Evolutionary conservation across 768 basidiomycete genomes (phyloP).

Genomic region (Coprinopsis cinerea): DNA sequence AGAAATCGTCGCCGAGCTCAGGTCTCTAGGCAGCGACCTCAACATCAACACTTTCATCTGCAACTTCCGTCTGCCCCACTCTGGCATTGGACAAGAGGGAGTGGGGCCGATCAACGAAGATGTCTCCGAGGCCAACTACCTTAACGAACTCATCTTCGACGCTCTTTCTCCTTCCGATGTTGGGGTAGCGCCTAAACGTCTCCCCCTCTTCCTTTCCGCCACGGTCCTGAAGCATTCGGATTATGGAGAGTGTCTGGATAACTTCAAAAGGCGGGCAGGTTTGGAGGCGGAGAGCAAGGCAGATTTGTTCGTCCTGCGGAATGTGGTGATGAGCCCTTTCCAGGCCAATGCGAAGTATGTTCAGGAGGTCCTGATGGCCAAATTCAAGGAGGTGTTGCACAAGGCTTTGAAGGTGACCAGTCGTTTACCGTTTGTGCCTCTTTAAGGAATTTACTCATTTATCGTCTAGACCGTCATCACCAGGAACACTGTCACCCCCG

Average conservation of each 20-base stretch:
- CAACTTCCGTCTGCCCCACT: conserved; percentile 30
- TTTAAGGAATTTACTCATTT: neutral
- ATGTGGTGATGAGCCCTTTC: conserved; percentile 39
- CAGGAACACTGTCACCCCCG: conserved; percentile 28
- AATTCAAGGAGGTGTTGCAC: conserved; percentile 27
- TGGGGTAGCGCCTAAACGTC: conserved; percentile 16
- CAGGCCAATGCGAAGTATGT: conserved; percentile 23
- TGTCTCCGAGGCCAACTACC: conserved; percentile 34
- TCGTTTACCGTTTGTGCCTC: neutral
- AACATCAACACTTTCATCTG: conserved; percentile 39
- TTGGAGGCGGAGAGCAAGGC: conserved; percentile 18
- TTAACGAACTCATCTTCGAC: conserved; percentile 34
- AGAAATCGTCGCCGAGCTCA: conserved; percentile 11
- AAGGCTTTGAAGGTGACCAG: conserved; percentile 28
- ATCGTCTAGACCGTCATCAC: conserved; percentile 16
- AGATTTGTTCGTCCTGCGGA: conserved; percentile 30
- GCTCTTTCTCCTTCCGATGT: conserved; percentile 28
- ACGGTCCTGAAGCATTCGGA: conserved; percentile 25
- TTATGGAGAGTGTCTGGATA: conserved; percentile 28
- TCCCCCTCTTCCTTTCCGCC: conserved; percentile 24
- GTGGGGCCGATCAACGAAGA: conserved; percentile 23
- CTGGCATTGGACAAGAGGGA: neutral
- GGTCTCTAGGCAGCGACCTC: conserved; percentile 31
- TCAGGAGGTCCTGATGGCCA: conserved; percentile 19
- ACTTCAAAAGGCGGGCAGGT: conserved; percentile 33